These are phyloP conservation scores for Phytomonas serpens DNA, from an alignment of 208 protist species.

Conservation along the genomic window DNA sequence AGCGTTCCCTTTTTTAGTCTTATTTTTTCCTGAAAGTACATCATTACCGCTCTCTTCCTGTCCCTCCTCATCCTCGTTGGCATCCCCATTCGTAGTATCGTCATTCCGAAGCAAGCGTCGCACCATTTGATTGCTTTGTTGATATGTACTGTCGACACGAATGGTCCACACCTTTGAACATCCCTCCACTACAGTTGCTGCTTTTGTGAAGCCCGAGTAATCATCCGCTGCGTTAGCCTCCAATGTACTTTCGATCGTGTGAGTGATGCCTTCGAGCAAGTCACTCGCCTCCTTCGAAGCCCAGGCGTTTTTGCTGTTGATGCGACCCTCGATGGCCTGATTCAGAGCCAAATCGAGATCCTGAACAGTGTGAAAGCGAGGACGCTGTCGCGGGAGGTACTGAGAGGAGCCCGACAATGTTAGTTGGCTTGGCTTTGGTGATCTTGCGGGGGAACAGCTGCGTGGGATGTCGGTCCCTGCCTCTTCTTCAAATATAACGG, in stretches of 20 bases:
- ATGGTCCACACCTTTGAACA: constrained; percentile 91
- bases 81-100: constrained; percentile 14
- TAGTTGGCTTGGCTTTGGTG: constrained; percentile 29
- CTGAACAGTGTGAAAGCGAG: constrained; percentile 77
- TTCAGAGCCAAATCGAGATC: constrained; percentile 82
- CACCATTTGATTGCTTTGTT: constrained; percentile 82
- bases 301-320: constrained; percentile 88
- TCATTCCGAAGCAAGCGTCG: constrained; percentile 81
- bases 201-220: constrained; percentile 85
- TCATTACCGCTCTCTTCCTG: constrained; percentile 13
- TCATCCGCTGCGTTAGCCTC: constrained; percentile 56
- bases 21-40: background rate
- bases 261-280: constrained; percentile 82
- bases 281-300: constrained; percentile 80
- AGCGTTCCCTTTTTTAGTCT: constrained; percentile 7
- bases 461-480: constrained; percentile 13
- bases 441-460: constrained; percentile 15
- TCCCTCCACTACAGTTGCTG: constrained; percentile 88
- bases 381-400: constrained; percentile 46
- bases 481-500: constrained; percentile 51
- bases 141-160: constrained; percentile 86
- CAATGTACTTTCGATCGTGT: constrained; percentile 80
- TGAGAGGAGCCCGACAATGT: constrained; percentile 12
- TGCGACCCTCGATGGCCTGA: constrained; percentile 85
- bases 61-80: constrained; percentile 12